Evolutionary conservation across 139 green algal species (phyloP).

Genomic region (Zygnema cylindricum): DNA sequence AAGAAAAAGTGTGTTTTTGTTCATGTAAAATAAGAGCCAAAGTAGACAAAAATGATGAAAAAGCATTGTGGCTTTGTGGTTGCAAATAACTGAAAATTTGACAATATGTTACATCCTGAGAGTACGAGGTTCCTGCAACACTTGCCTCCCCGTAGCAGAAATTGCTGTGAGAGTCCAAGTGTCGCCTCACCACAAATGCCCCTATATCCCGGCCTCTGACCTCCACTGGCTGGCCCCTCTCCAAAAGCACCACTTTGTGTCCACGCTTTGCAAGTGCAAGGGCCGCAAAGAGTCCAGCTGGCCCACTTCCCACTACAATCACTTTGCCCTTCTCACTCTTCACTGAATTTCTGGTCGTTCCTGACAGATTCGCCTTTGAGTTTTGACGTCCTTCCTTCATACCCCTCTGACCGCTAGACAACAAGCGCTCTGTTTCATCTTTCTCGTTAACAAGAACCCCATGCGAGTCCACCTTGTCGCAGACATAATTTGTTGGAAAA

Average conservation of each 20-base stretch:
- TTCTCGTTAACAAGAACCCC: not conserved
- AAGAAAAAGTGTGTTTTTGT: too few relatives aligned
- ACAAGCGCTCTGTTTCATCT: not conserved
- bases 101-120: too few relatives aligned
- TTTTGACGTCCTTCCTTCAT: not conserved
- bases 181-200: slow-evolving; percentile 74
- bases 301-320: slow-evolving; percentile 68
- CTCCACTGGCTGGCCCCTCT: slow-evolving; percentile 83
- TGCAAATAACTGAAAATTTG: slow-evolving; percentile 14
- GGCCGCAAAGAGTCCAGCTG: slow-evolving; percentile 84
- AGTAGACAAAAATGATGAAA: too few relatives aligned
- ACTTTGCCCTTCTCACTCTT: not conserved
- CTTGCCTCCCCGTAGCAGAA: slow-evolving; percentile 80
- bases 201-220: slow-evolving; percentile 80
- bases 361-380: not conserved
- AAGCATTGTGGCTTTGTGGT: too few relatives aligned
- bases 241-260: slow-evolving; percentile 74
- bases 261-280: slow-evolving; percentile 74
- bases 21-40: too few relatives aligned
- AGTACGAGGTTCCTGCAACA: not conserved
- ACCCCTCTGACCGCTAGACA: not conserved
- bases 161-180: slow-evolving; percentile 78
- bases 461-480: too few relatives aligned
- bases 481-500: not conserved
- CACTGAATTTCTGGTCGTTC: not conserved